Base-by-base conservation (phyloP, 2,329 filamentous ascomycete species). In the Hymenoscyphus fraxineus region DNA sequence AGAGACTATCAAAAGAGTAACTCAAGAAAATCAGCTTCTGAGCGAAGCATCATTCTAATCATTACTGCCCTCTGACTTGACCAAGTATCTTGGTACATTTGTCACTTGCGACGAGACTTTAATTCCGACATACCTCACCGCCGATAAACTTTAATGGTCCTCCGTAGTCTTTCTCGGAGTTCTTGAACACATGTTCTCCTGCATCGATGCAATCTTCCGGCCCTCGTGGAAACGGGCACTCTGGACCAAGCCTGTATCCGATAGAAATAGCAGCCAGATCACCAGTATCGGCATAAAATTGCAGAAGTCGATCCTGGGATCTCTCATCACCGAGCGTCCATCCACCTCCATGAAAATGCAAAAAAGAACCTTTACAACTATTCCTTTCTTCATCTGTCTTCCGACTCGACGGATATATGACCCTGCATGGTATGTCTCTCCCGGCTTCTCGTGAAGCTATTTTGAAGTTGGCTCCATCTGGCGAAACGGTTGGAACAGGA, bases 171-270 rank as follows among this genome's bases (percentile, higher is more conserved):
- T 67, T 67, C 64, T 78, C 72, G 0, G 79, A 78, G 64, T 83
- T 77, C 61, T 83, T 79, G 32, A 83, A 73, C 1, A 87, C 76
- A 73, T 82, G 83, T 64, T 83, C 80, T 0, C 79, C 84, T 3
- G 79, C 82, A 70, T 87, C 85, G 69, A 81, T 80, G 73, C 83
- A 85, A 72, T 88, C 85, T 61, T 87, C 77, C 3, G 80, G 78
- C 0, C 78, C 81, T 0, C 78, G 78, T 0, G 86, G 85, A 71
- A 80, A 87, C 0, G 84, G 83, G 68, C 86, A 65, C 71, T 88
- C 85, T 0, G 86, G 86, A 0, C 85, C 84, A 19, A 85, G 79
- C 35, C 85, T 78, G 71, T 88, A 88, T 0, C 84, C 85, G 6
- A 87, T 79, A 0, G 81, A 84, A 13, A 88, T 73, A 16, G 83